Evolutionary conservation across 139 green algal species (phyloP), one percentile per base, ranked within the genome.

Genomic region (Chlamydomonas schloesseri): DNA sequence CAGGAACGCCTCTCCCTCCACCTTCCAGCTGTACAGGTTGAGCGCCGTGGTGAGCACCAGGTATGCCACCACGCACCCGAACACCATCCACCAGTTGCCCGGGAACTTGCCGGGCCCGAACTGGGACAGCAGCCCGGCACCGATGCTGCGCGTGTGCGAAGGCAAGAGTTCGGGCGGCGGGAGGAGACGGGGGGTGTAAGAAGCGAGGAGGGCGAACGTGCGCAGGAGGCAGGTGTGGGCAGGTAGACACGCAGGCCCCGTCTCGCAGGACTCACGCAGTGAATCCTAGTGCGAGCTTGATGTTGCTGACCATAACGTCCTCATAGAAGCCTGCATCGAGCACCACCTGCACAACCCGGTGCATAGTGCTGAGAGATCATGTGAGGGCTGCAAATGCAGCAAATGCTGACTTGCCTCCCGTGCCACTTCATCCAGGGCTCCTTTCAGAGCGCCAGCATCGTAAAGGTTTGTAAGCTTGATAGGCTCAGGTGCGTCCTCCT

Each of bases 81-180:
- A 76, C 33, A 98, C 85, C 17, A 88, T 69, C 80, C 75, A 92
- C 83, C 88, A 95, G 81, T 91, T 94, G 42, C 71, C 88, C 1
- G 92, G 94, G 50, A 95, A 92, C 87, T 97, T 96, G 31, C 91
- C 89, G 0, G 93, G 93, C 33, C 92, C 95, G 84, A 97, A 98
- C 77, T 98, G 95, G 2, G 93, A 90, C n/a, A 95, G 87, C 46
- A 93, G 57, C 10, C 94, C 95, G 5, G 93, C 46, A 1, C 26
- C 87, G 68, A 94, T 94, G 47, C 95, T 97, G 93, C n/a, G n/a
- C n/a, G n/a, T n/a, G 75, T 82, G 28, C 46, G 53, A 57, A 11
- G 33, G 33, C 42, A 77, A 26, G 69, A 74, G 33, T 9, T 36
- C 28, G 26, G 21, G 55, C 55, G n/a, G n/a, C n/a, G n/a, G n/a